These are phyloP conservation scores for Singerocomus inundabilis DNA, from an alignment of 1,284 basidiomycete species.

Conservation along the genomic window DNA sequence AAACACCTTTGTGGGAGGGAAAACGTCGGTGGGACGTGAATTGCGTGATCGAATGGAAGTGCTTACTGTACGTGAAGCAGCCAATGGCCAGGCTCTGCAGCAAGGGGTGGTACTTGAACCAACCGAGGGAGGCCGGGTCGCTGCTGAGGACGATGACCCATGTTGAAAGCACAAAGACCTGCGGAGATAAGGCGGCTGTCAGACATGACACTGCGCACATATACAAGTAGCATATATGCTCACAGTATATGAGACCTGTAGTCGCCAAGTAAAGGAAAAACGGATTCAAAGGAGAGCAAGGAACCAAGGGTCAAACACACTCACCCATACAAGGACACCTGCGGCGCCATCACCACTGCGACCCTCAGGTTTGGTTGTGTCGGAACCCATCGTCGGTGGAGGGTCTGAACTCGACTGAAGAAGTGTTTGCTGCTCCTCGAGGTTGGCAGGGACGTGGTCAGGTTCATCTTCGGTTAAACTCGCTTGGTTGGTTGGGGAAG, in stretches of 20 bases:
- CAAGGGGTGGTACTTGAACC: constrained; percentile 66
- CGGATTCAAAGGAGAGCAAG: background rate
- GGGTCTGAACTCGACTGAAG: constrained; percentile 5
- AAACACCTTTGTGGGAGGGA: constrained; percentile 46
- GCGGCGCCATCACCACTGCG: constrained; percentile 26
- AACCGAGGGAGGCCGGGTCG: constrained; percentile 47
- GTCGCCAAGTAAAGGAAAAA: background rate
- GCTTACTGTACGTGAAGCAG: constrained; percentile 58
- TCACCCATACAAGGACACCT: constrained; percentile 19
- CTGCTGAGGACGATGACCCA: constrained; percentile 55
- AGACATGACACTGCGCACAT: constrained; percentile 5
- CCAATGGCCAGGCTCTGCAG: constrained; percentile 56
- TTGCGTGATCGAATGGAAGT: background rate
- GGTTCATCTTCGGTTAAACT: background rate
- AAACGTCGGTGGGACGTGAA: background rate
- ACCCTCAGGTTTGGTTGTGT: constrained; percentile 20
- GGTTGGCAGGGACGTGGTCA: background rate
- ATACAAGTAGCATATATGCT: background rate
- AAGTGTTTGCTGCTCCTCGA: constrained; percentile 24
- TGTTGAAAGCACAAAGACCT: constrained; percentile 50
- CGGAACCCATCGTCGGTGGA: constrained; percentile 19
- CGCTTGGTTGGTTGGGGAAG: background rate
- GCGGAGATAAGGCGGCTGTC: background rate
- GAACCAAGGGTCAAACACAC: background rate
- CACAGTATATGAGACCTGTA: constrained; percentile 23